Percentiles rank a stretch among this genome's conserved stretches.
Conservation (phyloP, 2,329 filamentous ascomycete genomes). For the Beauveria pseudobassiana region DNA sequence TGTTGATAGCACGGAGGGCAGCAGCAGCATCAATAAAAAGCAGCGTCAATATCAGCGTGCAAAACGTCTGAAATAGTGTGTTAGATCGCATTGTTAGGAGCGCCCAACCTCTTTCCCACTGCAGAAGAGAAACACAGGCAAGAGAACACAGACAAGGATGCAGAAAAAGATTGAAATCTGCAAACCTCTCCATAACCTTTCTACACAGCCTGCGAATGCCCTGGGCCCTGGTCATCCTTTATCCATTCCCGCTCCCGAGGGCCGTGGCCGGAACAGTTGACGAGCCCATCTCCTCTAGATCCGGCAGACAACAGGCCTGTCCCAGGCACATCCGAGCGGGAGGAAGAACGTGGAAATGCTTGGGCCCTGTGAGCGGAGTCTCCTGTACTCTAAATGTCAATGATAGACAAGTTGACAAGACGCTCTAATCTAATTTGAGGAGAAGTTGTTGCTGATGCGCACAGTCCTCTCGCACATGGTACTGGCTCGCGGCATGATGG, state of each 20-base stretch:
- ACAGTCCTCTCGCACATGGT: conserved; percentile 1
- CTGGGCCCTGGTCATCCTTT: not conserved
- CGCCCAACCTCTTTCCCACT: not conserved
- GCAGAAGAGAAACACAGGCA: not conserved
- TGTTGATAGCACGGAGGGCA: not conserved
- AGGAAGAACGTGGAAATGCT: not conserved
- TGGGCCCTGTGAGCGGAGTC: not conserved
- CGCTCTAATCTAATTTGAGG: not conserved
- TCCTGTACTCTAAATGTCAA: not conserved
- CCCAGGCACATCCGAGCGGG: not conserved
- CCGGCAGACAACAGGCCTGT: too few relatives aligned
- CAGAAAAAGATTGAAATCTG: not conserved
- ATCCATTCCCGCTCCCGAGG: not conserved
- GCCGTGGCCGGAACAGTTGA: not conserved
- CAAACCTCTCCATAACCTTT: not conserved
- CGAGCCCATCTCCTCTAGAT: not conserved
- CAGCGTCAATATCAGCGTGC: not conserved
- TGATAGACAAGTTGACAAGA: not conserved
- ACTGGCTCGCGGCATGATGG: not conserved
- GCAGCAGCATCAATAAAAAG: not conserved
- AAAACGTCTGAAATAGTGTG: not conserved
- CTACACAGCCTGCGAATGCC: not conserved
- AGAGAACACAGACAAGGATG: not conserved
- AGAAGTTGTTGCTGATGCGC: not conserved
- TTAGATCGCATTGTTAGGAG: not conserved